Evolutionary conservation across 495 filamentous ascomycete genomes (phyloP).

Genomic region (Margaritispora aquatica): DNA sequence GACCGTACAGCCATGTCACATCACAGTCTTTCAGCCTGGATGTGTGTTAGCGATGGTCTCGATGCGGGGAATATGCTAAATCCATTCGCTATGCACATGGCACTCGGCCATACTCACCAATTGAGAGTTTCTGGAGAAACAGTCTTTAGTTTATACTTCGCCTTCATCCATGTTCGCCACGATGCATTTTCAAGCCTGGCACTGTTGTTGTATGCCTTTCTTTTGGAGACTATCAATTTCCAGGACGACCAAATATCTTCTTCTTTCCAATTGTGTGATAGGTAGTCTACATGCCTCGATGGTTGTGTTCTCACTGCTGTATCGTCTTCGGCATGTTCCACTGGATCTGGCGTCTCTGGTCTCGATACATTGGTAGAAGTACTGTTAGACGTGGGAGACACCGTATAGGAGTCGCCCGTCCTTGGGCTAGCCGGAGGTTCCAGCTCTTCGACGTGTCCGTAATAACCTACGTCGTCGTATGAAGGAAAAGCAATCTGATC

Average conservation of each 20-base stretch:
- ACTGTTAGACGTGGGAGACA: slow-evolving; percentile 38
- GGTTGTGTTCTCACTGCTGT: slow-evolving; percentile 70
- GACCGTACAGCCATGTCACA: slow-evolving; percentile 96
- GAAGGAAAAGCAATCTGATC: slow-evolving; percentile 51
- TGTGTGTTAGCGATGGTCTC: slow-evolving; percentile 27
- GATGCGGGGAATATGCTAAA: neutral
- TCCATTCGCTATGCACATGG: neutral
- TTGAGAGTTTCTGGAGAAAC: slow-evolving; percentile 36
- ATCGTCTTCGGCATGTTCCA: slow-evolving; percentile 70
- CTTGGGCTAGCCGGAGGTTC: slow-evolving; percentile 42
- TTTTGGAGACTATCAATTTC: slow-evolving; percentile 79
- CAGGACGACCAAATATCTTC: slow-evolving; percentile 98
- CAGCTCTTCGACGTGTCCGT: slow-evolving; percentile 36
- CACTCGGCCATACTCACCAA: slow-evolving; percentile 17
- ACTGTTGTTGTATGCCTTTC: slow-evolving; percentile 71
- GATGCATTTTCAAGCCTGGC: slow-evolving; percentile 90
- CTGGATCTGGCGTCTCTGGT: slow-evolving; percentile 36
- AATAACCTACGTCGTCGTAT: slow-evolving; percentile 47
- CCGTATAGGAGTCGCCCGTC: slow-evolving; percentile 35
- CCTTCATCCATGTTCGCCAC: slow-evolving; percentile 96
- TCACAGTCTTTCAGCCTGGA: slow-evolving; percentile 92
- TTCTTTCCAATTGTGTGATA: slow-evolving; percentile 92
- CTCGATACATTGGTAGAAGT: slow-evolving; percentile 38
- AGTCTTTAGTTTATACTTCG: slow-evolving; percentile 76
- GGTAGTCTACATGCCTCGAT: slow-evolving; percentile 90